Base-by-base conservation (phyloP, 2,329 filamentous ascomycete genomes). In the Apiospora hydei region DNA sequence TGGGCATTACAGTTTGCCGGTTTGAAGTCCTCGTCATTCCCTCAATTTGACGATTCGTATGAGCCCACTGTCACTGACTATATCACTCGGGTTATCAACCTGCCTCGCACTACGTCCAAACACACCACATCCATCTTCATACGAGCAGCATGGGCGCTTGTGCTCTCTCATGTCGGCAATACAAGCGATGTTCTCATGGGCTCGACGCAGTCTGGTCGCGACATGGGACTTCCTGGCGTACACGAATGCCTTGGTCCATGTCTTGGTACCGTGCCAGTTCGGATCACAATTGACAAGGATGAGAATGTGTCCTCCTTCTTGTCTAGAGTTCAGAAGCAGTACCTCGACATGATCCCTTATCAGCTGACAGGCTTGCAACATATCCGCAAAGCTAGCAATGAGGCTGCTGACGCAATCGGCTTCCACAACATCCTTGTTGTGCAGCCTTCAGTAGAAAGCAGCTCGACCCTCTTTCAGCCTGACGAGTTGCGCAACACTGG, bases 281-380 rank as follows among this genome's bases (percentile, higher is more conserved):
- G 83, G 14, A 78, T 85, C 3, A 73, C 72, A 2, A 6, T 66
- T 84, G 16, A 78, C 78, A 24, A 72, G 76, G 6, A 76, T 77
- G 13, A 75, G 75, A 5, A 74, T 76, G 0, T 72, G 46, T 46
- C 57, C 61, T 11, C 67, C 47, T 24, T 72, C 47, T 47, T 72
- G 47, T 53, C 53, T 38, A 34, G 51, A 43, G 47, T 71, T 18
- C 70, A 73, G 30, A 38, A 46, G 3, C 44, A 71, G 43, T 46
- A 46, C 0, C 82, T 86, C 0, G 79, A 84, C 7, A 85, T 86
- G 75, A 86, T 88, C 13, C 84, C 85, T 1, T 84, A 88, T 75
- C 84, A 89, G 72, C 10, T 51, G 3, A 38, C 34, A 21, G 68
- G 68, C 4, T n/a, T 69, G 21, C 26, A 51, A 24, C 34, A 69